Base-by-base conservation (phyloP, 306 rosid genomes). In the Inga oerstediana region DNA sequence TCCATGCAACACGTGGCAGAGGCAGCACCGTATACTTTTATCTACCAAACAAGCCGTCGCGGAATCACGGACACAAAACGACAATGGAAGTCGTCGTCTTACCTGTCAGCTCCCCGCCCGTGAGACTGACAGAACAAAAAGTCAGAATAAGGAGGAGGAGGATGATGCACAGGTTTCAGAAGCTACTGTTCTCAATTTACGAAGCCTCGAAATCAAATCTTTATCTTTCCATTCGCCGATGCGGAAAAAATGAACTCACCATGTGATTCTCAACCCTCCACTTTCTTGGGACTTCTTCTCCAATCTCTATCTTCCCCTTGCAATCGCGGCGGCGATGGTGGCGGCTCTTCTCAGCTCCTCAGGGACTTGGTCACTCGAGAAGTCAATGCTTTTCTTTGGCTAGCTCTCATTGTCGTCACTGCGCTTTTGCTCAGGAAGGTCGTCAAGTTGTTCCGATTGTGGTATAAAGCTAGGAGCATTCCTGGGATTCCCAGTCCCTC, bases 341-440 rank as follows among this genome's bases (percentile, higher is more conserved):
- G 74, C 39, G 59, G 72, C 35, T 80, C 64, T 62, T 88, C 89
- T 24, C 68, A 85, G 13, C 76, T 89, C 45, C 51, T 94, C 46
- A 80, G 59, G 14, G 97, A 94, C 84, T 74, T 90, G 3, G 91
- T 85, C 12, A 51, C 83, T n/a, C 59, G 93, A 39, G 98, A 94
- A 35, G 44, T 92, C 94, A 94, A 92, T 72, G 98, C 94, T 0
- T 90, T 92, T 73, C 88, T 91, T 0, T 94, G 98, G 98, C 11
- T 90, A 30, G 79, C 80, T 35, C 91, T 92, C 56, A 20, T 92
- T 75, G 52, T 82, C 7, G 61, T 88, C 88, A 92, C 94, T 3
- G 69, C 80, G 35, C 79, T 94, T 37, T 66, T 89, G 85, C 74
- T 91, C 78, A 39, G 32, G 8, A 88, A 86, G 56, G 69, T 94